These are phyloP conservation scores for Arabidopsis suecica DNA, from an alignment of 345 rosid species.

Conservation along the genomic window DNA sequence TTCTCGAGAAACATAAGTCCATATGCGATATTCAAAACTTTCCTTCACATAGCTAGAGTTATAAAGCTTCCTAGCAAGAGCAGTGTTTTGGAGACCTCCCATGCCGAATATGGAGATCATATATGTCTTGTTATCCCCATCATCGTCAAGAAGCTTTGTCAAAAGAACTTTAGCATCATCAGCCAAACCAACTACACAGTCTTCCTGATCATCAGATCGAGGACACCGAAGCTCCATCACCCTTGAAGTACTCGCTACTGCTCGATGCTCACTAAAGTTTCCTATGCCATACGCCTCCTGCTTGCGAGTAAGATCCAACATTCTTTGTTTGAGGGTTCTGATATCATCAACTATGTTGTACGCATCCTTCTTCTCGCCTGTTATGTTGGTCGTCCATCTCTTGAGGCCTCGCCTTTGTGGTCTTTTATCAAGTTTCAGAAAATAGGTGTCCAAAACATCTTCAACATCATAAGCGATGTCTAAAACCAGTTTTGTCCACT, in stretches of 20 bases:
- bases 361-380: not conserved
- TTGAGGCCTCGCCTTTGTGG: not conserved
- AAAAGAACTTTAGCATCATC: slow-evolving; percentile 17
- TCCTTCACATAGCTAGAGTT: not conserved
- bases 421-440: not conserved
- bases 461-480: slow-evolving; percentile 27
- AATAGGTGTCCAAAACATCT: slow-evolving; percentile 13
- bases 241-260: not conserved
- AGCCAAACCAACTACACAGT: slow-evolving; percentile 32
- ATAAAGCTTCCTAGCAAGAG: slow-evolving; percentile 34
- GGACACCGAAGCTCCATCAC: slow-evolving; percentile 5
- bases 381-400: slow-evolving; percentile 1
- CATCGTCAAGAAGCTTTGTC: slow-evolving; percentile 23
- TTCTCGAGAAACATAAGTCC: slow-evolving; percentile 41
- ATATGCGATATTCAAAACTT: not conserved
- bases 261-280: not conserved
- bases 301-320: slow-evolving; percentile 29
- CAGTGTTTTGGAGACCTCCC: slow-evolving; percentile 46
- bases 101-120: slow-evolving; percentile 38
- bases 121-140: not conserved
- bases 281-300: slow-evolving; percentile 22
- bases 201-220: slow-evolving; percentile 22
- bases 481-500: slow-evolving; percentile 29
- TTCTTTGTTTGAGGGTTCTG: slow-evolving; percentile 19
- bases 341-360: not conserved